Evolutionary conservation across 2,329 filamentous ascomycete genomes (phyloP).

Genomic region (Pseudocercospora crystallina): DNA sequence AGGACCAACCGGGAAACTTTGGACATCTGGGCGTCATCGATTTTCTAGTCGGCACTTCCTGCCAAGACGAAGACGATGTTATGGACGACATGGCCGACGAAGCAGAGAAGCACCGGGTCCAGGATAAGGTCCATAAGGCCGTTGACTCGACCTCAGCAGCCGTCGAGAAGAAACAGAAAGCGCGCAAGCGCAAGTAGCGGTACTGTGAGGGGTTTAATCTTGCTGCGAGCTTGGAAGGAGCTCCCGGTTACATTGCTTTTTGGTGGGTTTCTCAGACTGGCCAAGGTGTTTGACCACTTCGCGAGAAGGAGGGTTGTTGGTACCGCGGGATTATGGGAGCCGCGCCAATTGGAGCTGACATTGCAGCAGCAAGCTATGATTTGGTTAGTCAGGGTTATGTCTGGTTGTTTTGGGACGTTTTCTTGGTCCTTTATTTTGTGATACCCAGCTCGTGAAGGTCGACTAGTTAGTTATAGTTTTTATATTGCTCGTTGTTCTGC

Average conservation of each 20-base stretch:
- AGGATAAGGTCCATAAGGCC: slow-evolving; percentile 41
- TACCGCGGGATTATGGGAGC: not conserved
- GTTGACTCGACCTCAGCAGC: slow-evolving; percentile 24
- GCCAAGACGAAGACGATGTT: slow-evolving; percentile 50
- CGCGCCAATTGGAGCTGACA: not conserved
- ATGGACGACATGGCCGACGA: slow-evolving; percentile 56
- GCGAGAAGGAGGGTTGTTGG: not conserved
- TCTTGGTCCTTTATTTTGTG: too few relatives aligned
- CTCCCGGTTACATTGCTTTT: not conserved
- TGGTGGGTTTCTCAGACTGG: not conserved
- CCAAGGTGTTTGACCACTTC: not conserved
- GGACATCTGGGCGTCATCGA: slow-evolving; percentile 58
- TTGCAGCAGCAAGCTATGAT: not conserved
- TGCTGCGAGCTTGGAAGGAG: not conserved
- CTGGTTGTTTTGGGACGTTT: too few relatives aligned
- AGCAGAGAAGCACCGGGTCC: slow-evolving; percentile 55
- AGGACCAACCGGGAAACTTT: slow-evolving; percentile 38
- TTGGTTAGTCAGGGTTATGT: too few relatives aligned
- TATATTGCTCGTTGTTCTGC: too few relatives aligned
- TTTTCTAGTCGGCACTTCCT: slow-evolving; percentile 58
- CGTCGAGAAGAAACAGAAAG: slow-evolving; percentile 15
- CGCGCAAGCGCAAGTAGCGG: slow-evolving; percentile 9
- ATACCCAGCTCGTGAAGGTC: too few relatives aligned
- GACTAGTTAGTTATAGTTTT: too few relatives aligned
- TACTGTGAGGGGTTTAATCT: not conserved